Percentiles rank a stretch among this genome's conserved stretches.
Conservation (phyloP, 176 grass and related monocot species). For the Avena sativa region DNA sequence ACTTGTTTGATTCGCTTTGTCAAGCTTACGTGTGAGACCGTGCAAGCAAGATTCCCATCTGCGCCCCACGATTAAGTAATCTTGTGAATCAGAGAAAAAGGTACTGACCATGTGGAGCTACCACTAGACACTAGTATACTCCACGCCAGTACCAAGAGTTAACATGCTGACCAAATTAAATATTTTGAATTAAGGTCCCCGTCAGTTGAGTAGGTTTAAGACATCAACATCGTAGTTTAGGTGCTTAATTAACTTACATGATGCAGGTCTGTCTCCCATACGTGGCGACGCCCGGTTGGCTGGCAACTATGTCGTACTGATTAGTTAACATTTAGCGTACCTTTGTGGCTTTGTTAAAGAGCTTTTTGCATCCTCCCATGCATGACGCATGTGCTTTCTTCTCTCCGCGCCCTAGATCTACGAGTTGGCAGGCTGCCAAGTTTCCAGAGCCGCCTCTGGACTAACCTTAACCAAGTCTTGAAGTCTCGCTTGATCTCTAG, state of each 20-base stretch:
- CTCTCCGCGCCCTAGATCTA: background rate
- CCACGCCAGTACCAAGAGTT: background rate
- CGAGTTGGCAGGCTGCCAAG: background rate
- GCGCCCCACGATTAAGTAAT: background rate
- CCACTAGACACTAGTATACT: background rate
- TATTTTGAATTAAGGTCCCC: background rate
- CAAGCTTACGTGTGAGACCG: background rate
- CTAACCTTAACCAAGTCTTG: background rate
- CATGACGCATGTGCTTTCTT: conserved; percentile 18
- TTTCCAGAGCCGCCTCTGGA: background rate
- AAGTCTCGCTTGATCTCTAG: background rate
- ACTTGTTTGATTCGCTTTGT: background rate
- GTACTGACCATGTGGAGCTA: conserved; percentile 30
- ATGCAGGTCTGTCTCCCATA: conserved; percentile 9
- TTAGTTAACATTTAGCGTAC: background rate
- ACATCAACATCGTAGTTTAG: background rate
- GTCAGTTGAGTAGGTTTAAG: background rate
- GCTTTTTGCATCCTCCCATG: conserved; percentile 5
- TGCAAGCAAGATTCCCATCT: conserved; percentile 37
- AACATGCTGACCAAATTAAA: background rate
- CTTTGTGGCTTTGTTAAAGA: conserved; percentile 38
- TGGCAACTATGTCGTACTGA: background rate
- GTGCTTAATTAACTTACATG: background rate
- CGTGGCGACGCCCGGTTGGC: background rate
- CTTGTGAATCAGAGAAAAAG: background rate